These are phyloP conservation scores for Porodaedalea pini DNA, from an alignment of 1,284 basidiomycete genomes.

Conservation along the genomic window DNA sequence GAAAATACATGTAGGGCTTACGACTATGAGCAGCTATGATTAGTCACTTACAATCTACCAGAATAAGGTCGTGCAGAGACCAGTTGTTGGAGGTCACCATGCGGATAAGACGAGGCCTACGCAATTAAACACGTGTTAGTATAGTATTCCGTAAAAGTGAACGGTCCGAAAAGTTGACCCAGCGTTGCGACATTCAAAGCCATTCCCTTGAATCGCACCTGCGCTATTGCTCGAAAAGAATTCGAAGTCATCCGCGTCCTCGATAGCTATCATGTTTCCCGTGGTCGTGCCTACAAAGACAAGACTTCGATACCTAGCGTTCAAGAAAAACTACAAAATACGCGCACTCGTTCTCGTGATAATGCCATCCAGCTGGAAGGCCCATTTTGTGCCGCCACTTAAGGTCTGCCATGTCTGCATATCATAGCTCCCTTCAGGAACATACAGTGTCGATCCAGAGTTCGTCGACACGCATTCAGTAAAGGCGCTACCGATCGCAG, in stretches of 20 bases:
- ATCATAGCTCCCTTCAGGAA: constrained; percentile 25
- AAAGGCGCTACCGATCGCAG: constrained; percentile 33
- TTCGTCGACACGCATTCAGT: constrained; percentile 26
- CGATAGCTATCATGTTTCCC: constrained; percentile 34
- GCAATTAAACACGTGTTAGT: not conserved
- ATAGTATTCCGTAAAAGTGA: not conserved
- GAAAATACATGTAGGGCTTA: not conserved
- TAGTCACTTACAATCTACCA: constrained; percentile 32
- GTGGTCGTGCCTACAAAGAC: constrained; percentile 27
- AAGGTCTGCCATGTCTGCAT: constrained; percentile 27
- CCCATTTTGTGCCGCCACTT: constrained; percentile 25
- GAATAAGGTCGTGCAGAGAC: constrained; percentile 36
- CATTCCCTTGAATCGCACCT: constrained; percentile 34
- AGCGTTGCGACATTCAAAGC: constrained; percentile 33
- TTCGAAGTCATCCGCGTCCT: constrained; percentile 36
- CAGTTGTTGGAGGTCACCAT: constrained; percentile 33
- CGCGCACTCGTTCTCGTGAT: constrained; percentile 24
- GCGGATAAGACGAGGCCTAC: constrained; percentile 33
- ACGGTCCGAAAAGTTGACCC: constrained; percentile 24
- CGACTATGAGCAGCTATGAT: not conserved
- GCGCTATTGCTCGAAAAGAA: constrained; percentile 35
- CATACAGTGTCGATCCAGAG: constrained; percentile 22
- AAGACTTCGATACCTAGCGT: not conserved
- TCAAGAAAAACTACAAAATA: not conserved
- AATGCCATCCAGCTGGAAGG: constrained; percentile 28